These are phyloP conservation scores for Phaeomoniella chlamydospora DNA, from an alignment of 2,329 filamentous ascomycete species.

Conservation along the genomic window DNA sequence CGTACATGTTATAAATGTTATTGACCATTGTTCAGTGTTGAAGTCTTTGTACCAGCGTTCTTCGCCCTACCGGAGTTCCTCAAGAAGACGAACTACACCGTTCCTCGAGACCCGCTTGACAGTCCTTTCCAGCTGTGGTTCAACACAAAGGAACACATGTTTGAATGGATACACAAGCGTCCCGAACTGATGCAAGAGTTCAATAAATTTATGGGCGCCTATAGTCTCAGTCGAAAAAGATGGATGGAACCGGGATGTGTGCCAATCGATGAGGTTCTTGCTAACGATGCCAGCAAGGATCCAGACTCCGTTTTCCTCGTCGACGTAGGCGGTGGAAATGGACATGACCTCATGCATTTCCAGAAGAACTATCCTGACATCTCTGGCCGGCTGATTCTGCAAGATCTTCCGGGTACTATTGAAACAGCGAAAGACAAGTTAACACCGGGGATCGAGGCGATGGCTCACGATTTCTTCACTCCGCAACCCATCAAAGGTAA, in stretches of 20 bases:
- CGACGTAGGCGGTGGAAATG: conserved; percentile 11
- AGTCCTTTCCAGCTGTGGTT: neutral
- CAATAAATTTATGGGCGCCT: neutral
- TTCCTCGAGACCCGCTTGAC: neutral
- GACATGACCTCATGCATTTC: conserved; percentile 8
- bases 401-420: conserved; percentile 23
- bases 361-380: conserved; percentile 7
- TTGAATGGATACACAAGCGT: conserved; percentile 1
- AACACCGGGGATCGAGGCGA: conserved; percentile 8
- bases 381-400: conserved; percentile 13
- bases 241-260: neutral
- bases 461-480: conserved; percentile 9
- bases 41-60: no score
- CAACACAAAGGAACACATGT: conserved; percentile 1
- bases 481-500: conserved; percentile 10
- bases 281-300: neutral
- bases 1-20: no score
- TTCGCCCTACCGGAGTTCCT: neutral
- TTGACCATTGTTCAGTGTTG: no score
- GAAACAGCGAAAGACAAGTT: conserved; percentile 8
- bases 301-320: conserved; percentile 9
- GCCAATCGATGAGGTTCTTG: neutral
- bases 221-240: neutral
- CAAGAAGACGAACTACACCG: neutral
- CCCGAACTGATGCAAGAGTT: neutral